These are phyloP conservation scores for Pseudofabraea citricarpa DNA, from an alignment of 2,329 filamentous ascomycete genomes.

Conservation along the genomic window DNA sequence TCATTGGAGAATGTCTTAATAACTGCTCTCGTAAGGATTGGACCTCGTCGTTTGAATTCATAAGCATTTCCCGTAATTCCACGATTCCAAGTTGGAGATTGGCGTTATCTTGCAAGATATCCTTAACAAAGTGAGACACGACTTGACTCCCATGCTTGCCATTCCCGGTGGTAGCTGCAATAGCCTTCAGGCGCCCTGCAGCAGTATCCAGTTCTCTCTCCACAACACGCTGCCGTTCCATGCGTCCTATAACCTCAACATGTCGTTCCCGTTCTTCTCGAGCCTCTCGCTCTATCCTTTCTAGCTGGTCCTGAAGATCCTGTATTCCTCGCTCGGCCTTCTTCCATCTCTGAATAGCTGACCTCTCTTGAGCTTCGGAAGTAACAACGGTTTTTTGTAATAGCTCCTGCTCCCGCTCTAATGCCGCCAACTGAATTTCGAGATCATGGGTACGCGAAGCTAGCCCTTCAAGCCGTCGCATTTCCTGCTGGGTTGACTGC, in stretches of 20 bases:
- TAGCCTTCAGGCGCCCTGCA: constrained; percentile 75
- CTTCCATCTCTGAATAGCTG: constrained; percentile 78
- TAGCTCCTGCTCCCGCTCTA: constrained; percentile 76
- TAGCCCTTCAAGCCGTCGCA: constrained; percentile 69
- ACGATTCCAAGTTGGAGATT: constrained; percentile 88
- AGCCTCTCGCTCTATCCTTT: constrained; percentile 81
- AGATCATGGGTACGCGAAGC: constrained; percentile 71
- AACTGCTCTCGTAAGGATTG: constrained; percentile 81
- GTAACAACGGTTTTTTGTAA: constrained; percentile 63
- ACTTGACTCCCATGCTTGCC: constrained; percentile 60
- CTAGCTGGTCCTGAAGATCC: constrained; percentile 80
- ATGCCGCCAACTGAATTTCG: constrained; percentile 71
- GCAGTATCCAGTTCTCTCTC: constrained; percentile 79
- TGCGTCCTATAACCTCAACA: constrained; percentile 71
- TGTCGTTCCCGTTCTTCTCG: constrained; percentile 77
- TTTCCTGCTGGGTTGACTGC: constrained; percentile 70
- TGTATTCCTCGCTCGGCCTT: constrained; percentile 75
- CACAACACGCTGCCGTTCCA: constrained; percentile 78
- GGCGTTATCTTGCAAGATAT: constrained; percentile 91
- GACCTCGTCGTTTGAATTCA: constrained; percentile 91
- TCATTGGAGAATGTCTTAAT: constrained; percentile 68
- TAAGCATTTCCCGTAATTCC: constrained; percentile 84
- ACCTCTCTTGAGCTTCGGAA: constrained; percentile 70
- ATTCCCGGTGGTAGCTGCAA: constrained; percentile 53
- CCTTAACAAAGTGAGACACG: constrained; percentile 93